Conservation (phyloP, 176 grass and related monocot species). For the Eleusine indica region DNA sequence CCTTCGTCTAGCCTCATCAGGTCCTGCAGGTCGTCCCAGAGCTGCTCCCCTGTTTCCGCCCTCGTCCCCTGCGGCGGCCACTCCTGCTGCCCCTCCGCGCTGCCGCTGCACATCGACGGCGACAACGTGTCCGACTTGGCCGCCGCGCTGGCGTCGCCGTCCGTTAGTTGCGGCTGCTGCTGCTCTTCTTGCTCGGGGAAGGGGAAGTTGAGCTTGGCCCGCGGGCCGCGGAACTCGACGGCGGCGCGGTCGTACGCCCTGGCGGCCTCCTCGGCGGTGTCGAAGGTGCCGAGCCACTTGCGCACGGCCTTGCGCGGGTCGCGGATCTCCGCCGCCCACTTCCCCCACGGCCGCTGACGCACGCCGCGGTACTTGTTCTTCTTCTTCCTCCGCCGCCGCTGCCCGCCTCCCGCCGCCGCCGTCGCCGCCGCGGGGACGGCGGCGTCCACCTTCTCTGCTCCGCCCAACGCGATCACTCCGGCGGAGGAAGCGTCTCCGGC, state of each 20-base stretch:
- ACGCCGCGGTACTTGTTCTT: constrained; percentile 93
- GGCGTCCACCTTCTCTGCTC: neutral
- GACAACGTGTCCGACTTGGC: constrained; percentile 38
- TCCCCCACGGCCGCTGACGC: constrained; percentile 88
- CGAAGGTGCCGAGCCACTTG: constrained; percentile 88
- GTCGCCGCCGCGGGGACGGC: neutral
- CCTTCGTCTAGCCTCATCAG: constrained; percentile 60
- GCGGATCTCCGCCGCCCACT: constrained; percentile 97
- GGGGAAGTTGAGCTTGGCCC: constrained; percentile 86
- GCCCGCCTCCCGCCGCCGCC: neutral
- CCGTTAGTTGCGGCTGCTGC: neutral
- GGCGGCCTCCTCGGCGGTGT: constrained; percentile 81
- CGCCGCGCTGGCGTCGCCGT: neutral
- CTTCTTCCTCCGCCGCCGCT: constrained; percentile 51
- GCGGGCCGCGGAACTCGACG: constrained; percentile 86
- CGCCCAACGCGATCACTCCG: neutral
- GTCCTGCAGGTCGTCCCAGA: constrained; percentile 83
- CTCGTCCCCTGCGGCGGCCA: neutral
- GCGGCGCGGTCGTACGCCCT: constrained; percentile 79
- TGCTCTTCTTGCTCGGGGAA: constrained; percentile 61
- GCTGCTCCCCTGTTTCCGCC: constrained; percentile 38
- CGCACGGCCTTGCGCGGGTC: constrained; percentile 79
- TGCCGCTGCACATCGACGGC: constrained; percentile 36
- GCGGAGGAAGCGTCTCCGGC: neutral
- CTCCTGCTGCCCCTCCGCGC: constrained; percentile 9